Evolutionary conservation across 169 alveolate genomes (phyloP).

Genomic region (Hepatocystis sp.): DNA sequence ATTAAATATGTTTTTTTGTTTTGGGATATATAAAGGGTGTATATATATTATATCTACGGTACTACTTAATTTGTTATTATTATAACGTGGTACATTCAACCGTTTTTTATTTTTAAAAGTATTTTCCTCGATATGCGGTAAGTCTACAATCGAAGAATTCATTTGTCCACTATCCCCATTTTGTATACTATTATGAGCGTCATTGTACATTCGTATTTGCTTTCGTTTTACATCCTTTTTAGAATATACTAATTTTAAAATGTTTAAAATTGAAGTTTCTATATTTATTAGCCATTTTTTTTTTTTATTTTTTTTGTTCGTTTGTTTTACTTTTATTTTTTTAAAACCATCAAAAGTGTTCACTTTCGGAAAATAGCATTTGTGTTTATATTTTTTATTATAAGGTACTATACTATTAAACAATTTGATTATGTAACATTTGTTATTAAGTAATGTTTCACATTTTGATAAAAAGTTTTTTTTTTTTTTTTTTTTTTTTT

Average conservation of each 20-base stretch:
- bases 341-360: neutral
- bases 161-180: neutral
- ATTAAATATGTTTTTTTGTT: slow-evolving; percentile 20
- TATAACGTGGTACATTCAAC: neutral
- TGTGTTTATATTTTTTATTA: neutral
- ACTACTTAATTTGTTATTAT: neutral
- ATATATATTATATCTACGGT: slow-evolving; percentile 25
- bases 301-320: neutral
- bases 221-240: neutral
- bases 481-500: slow-evolving; percentile 4
- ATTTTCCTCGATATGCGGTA: neutral
- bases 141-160: too few relatives aligned
- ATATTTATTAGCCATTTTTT: too few relatives aligned
- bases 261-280: too few relatives aligned
- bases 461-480: neutral
- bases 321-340: neutral
- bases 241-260: neutral
- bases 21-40: slow-evolving; percentile 25
- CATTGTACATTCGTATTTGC: neutral
- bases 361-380: neutral
- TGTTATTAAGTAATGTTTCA: neutral
- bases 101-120: too few relatives aligned
- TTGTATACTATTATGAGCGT: neutral
- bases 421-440: neutral
- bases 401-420: slow-evolving; percentile 10